Evolutionary conservation across 1,139 yeast genomes (phyloP), one percentile per base, ranked within the genome.

Genomic region (Diutina neorugosa): DNA sequence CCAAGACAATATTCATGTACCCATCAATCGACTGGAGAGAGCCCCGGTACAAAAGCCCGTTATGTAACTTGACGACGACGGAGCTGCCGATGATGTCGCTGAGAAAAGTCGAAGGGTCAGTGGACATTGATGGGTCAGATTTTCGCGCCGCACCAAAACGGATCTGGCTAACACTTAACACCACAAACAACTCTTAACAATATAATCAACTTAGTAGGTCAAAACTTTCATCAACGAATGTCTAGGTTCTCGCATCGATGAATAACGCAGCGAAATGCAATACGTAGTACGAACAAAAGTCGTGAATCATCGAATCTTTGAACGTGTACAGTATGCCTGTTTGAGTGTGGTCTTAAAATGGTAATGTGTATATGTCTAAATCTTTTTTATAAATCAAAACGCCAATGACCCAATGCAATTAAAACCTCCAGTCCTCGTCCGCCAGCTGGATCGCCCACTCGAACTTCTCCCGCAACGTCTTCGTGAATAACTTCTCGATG

Each of bases 371-470:
- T 23, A 23, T 31, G n/a, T 31, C 37, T 31, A 31, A 31, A 31
- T 31, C n/a, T 31, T 4, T 27, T 3, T 4, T 11, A 4, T 11
- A 31, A 31, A 31, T 31, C 37, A 31, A 31, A 31, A 31, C 37
- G 37, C 37, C 37, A 9, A 14, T 31, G n/a, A 31, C 37, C 37
- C 37, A 31, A 31, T 31, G 37, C 37, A 31, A 31, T 40, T 66
- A 89, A 63, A 90, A 90, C 60, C 81, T 76, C 98, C 98, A 91
- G 62, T 88, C 72, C 59, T 81, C 89, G 64, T 86, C 97, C 4
- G 84, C 91, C 52, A 93, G 83, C 65, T 91, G 95, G 54, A 91
- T 85, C 25, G 98, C 98, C 98, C 98, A 91, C 53, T 81, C 84
- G 69, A 91, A 91, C 71, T 91, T 91, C 51, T 91, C 97, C 58